Evolutionary conservation across 139 green algal species (phyloP).

Genomic region (Picochlorum sp.): DNA sequence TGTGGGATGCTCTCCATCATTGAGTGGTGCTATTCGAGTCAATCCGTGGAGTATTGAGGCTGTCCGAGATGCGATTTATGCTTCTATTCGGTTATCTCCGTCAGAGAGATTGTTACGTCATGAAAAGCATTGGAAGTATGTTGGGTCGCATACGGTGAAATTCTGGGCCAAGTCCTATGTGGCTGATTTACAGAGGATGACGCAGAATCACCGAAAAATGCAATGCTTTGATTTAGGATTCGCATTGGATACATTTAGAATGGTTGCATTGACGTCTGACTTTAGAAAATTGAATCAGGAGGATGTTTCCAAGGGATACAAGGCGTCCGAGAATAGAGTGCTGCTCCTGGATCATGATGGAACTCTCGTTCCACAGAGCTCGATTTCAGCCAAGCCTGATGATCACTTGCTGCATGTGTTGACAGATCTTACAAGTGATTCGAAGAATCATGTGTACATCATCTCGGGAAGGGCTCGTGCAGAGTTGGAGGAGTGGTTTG

Average conservation of each 20-base stretch:
- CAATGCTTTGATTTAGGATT: conserved; percentile 95
- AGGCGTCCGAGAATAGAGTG: conserved; percentile 47
- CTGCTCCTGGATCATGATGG: conserved; percentile 97
- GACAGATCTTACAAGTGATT: conserved; percentile 55
- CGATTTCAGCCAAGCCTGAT: conserved; percentile 42
- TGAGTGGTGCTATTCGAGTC: conserved; percentile 89
- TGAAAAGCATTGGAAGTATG: conserved; percentile 96
- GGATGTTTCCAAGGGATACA: conserved; percentile 47
- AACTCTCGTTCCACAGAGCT: conserved; percentile 69
- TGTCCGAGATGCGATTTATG: conserved; percentile 80
- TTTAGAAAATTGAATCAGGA: conserved; percentile 80
- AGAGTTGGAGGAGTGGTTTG: conserved; percentile 82
- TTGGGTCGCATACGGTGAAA: conserved; percentile 82
- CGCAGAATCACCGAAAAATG: conserved; percentile 67
- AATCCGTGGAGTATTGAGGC: conserved; percentile 92
- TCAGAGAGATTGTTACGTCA: conserved; percentile 75
- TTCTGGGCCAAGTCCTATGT: conserved; percentile 87
- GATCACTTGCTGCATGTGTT: conserved; percentile 39
- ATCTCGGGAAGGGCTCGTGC: conserved; percentile 67
- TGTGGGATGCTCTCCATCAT: conserved; percentile 90
- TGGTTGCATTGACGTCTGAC: conserved; percentile 80
- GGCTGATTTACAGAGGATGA: conserved; percentile 61
- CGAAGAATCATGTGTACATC: conserved; percentile 79
- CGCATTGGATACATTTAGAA: conserved; percentile 91
- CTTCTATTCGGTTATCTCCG: conserved; percentile 33